Percentiles rank a stretch among this genome's conserved stretches.
Evolutionary conservation across 2,329 filamentous ascomycete genomes (phyloP).

Genomic region (Talaromyces sp.): DNA sequence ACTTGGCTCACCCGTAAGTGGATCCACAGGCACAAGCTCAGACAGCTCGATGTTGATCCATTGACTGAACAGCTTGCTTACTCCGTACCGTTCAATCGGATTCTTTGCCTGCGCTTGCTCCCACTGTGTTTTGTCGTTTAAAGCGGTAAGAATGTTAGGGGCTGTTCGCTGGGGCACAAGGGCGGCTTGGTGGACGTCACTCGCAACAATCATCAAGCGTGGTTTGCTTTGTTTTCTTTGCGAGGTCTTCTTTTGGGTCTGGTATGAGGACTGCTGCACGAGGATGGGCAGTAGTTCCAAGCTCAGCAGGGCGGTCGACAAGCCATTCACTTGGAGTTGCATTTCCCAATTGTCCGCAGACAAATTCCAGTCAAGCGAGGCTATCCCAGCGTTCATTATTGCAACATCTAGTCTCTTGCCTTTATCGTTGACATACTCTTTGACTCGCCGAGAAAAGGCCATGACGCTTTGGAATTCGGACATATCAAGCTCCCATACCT

Average conservation of each 20-base stretch:
- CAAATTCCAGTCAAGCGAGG: constrained; percentile 20
- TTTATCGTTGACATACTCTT: constrained; percentile 21
- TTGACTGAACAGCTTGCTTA: constrained; percentile 7
- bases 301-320: constrained; percentile 46
- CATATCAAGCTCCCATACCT: constrained; percentile 46
- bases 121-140: constrained; percentile 10
- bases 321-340: constrained; percentile 47
- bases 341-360: constrained; percentile 40
- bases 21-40: constrained; percentile 5
- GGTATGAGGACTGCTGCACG: neutral
- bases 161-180: constrained; percentile 14
- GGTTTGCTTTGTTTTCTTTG: neutral
- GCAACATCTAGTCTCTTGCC: constrained; percentile 27
- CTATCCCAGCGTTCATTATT: constrained; percentile 36
- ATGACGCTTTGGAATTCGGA: constrained; percentile 34
- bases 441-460: constrained; percentile 23
- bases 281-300: constrained; percentile 9
- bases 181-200: constrained; percentile 13
- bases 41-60: constrained; percentile 6
- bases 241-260: neutral
- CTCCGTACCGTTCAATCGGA: constrained; percentile 10
- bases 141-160: constrained; percentile 8
- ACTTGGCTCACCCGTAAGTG: neutral
- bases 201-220: constrained; percentile 1
- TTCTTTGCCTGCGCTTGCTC: constrained; percentile 3